Evolutionary conservation across 2,329 filamentous ascomycete species (phyloP).

Genomic region (Magnaporthales sp.): DNA sequence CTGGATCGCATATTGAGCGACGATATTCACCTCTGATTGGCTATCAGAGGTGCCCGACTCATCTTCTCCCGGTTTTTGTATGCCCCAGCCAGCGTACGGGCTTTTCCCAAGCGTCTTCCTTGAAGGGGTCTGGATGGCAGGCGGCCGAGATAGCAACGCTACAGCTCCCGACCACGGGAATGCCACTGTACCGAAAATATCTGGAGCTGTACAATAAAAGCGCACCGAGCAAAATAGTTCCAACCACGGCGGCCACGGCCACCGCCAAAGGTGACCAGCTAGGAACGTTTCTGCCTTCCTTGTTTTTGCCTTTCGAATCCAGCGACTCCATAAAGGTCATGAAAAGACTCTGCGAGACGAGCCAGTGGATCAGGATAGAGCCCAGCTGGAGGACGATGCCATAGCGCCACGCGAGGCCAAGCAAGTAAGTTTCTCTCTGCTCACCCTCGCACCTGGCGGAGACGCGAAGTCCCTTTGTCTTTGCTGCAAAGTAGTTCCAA

Average conservation of each 20-base stretch:
- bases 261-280: background rate
- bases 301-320: background rate
- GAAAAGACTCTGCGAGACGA: background rate
- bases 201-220: background rate
- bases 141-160: slow-evolving; percentile 22
- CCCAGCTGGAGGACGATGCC: slow-evolving; percentile 8
- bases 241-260: background rate
- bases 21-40: background rate
- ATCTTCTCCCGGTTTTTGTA: background rate
- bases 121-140: slow-evolving; percentile 13
- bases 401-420: slow-evolving; percentile 35
- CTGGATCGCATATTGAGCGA: background rate
- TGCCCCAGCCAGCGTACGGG: background rate
- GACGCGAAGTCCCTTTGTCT: background rate
- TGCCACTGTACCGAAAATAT: background rate
- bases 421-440: slow-evolving; percentile 25
- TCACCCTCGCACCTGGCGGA: background rate
- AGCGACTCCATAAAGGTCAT: background rate
- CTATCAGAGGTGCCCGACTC: background rate
- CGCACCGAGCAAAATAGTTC: background rate
- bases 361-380: background rate
- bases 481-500: background rate
- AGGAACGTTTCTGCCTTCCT: background rate
- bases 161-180: slow-evolving; percentile 14
- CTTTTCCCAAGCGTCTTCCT: background rate